Conservation (phyloP, 768 basidiomycete species). For the Crepidotus variabilis region DNA sequence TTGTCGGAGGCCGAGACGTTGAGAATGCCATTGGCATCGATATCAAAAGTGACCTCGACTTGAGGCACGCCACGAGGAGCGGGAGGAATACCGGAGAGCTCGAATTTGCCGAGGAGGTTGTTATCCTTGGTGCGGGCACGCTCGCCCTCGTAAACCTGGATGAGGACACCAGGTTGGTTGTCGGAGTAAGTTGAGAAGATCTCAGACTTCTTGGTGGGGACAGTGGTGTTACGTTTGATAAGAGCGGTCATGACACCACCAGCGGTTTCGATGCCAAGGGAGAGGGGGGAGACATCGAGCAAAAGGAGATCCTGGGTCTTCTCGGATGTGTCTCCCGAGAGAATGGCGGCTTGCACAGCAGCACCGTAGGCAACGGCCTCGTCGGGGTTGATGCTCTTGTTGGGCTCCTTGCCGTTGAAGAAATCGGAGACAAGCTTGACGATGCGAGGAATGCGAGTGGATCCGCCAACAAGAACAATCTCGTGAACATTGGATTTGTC, state of each 20-base stretch:
- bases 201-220: slow-evolving; percentile 98
- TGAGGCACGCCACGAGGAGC: slow-evolving; percentile 98
- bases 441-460: slow-evolving; percentile 97
- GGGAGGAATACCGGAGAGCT: slow-evolving; percentile 93
- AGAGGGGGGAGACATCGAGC: slow-evolving; percentile 85
- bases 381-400: slow-evolving; percentile 99
- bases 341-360: slow-evolving; percentile 96
- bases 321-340: slow-evolving; percentile 96
- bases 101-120: slow-evolving; percentile 97
- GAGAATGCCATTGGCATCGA: slow-evolving; percentile 94
- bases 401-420: slow-evolving; percentile 98
- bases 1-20: slow-evolving; percentile 96
- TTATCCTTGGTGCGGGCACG: slow-evolving; percentile 99
- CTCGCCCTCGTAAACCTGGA: slow-evolving; percentile 98
- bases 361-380: slow-evolving; percentile 99
- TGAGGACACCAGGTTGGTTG: slow-evolving; percentile 97
- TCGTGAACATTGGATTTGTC: slow-evolving; percentile 96
- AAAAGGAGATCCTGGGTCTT: slow-evolving; percentile 96
- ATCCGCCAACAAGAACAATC: slow-evolving; percentile 98
- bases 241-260: slow-evolving; percentile 99
- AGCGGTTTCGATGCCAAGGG: slow-evolving; percentile 95
- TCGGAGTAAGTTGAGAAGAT: slow-evolving; percentile 98
- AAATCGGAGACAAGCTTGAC: slow-evolving; percentile 97
- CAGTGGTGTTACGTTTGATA: slow-evolving; percentile 98
- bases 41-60: slow-evolving; percentile 96